These are phyloP conservation scores for Monilinia vaccinii-corymbosi DNA, from an alignment of 2,329 filamentous ascomycete species.

Conservation along the genomic window DNA sequence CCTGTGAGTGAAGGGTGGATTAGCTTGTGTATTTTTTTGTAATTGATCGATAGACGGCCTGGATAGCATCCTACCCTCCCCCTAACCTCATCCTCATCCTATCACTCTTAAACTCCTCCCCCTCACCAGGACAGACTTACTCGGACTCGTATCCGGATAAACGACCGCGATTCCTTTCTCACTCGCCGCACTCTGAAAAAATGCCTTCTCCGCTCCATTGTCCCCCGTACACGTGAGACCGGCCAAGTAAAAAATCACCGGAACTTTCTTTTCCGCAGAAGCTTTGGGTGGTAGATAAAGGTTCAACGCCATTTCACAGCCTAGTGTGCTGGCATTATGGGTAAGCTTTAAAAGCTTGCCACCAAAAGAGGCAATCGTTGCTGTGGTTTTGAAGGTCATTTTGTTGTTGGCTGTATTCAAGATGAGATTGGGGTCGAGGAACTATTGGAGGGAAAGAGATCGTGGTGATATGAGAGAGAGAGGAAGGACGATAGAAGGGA, in stretches of 20 bases:
- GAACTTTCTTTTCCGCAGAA: conserved; percentile 41
- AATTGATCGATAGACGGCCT: not conserved
- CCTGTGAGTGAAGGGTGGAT: conserved; percentile 33
- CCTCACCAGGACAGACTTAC: conserved; percentile 37
- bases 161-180: conserved; percentile 81
- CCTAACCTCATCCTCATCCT: not conserved
- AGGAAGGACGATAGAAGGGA: not conserved
- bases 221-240: conserved; percentile 93
- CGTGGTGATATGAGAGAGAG: not conserved
- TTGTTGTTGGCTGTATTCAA: conserved; percentile 17
- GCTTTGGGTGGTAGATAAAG: conserved; percentile 78
- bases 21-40: not conserved
- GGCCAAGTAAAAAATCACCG: conserved; percentile 86
- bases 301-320: conserved; percentile 86
- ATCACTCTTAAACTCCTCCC: not conserved
- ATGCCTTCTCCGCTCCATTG: conserved; percentile 73
- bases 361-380: conserved; percentile 83
- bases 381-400: conserved; percentile 84
- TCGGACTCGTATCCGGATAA: conserved; percentile 90
- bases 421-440: too few species aligned
- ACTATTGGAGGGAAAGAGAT: not conserved
- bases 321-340: conserved; percentile 69
- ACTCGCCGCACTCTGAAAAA: conserved; percentile 78
- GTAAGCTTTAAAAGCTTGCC: conserved; percentile 91
- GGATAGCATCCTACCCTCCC: not conserved